These are phyloP conservation scores for Verticillium dahliae DNA, from an alignment of 2,329 filamentous ascomycete species.

Conservation along the genomic window DNA sequence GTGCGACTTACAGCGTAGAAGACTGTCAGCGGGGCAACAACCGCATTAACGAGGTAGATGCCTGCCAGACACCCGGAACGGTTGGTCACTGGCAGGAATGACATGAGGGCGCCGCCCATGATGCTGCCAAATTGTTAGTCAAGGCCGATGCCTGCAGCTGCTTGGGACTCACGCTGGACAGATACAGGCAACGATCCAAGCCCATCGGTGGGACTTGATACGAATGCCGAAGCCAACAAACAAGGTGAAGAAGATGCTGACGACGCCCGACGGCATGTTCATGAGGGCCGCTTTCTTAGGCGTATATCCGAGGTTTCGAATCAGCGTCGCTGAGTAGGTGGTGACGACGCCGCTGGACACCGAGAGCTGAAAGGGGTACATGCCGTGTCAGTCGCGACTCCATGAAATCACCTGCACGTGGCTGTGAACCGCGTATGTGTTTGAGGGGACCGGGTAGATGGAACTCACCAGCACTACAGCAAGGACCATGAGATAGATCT, in stretches of 20 bases:
- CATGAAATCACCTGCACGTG: neutral
- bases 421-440: neutral
- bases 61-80: slow-evolving; percentile 38
- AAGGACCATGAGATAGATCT: slow-evolving; percentile 42
- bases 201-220: slow-evolving; percentile 39
- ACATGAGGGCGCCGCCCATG: slow-evolving; percentile 45
- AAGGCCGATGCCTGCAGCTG: neutral
- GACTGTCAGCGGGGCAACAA: slow-evolving; percentile 36
- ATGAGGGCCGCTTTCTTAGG: slow-evolving; percentile 40
- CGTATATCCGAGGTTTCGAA: slow-evolving; percentile 38
- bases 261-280: slow-evolving; percentile 46
- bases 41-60: slow-evolving; percentile 44
- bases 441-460: neutral
- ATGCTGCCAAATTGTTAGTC: slow-evolving; percentile 21
- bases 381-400: neutral
- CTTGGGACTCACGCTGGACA: slow-evolving; percentile 33
- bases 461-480: slow-evolving; percentile 38
- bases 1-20: slow-evolving; percentile 33
- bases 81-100: slow-evolving; percentile 39
- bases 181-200: slow-evolving; percentile 40
- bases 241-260: slow-evolving; percentile 46
- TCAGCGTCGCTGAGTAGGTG: slow-evolving; percentile 48
- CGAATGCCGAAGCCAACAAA: slow-evolving; percentile 41
- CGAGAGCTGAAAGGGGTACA: slow-evolving; percentile 25
- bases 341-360: slow-evolving; percentile 48